A percentile compares a stretch with the other conserved stretches of the same genome.
These are phyloP conservation scores for Saturnispora zaruensis DNA, from an alignment of 805 yeast species.

Conservation along the genomic window DNA sequence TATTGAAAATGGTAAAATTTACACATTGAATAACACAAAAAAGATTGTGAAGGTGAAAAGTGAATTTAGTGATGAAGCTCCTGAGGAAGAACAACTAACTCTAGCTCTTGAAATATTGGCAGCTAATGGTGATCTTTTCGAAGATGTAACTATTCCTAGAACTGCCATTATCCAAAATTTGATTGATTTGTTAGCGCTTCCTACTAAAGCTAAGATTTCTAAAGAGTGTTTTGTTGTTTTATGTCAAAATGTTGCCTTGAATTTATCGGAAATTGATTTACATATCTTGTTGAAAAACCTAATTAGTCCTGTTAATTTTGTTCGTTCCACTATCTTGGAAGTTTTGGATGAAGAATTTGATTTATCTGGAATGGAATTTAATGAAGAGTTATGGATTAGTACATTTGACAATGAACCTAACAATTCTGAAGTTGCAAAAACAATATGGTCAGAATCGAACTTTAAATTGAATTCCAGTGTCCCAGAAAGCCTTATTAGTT, in stretches of 20 bases:
- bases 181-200: conserved; percentile 57
- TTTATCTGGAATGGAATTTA: conserved; percentile 34
- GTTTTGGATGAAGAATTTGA: conserved; percentile 78
- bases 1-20: conserved; percentile 54
- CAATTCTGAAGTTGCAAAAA: conserved; percentile 56
- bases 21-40: conserved; percentile 43
- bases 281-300: conserved; percentile 45
- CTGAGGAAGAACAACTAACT: conserved; percentile 79
- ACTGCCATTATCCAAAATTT: conserved; percentile 51
- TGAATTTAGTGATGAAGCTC: conserved; percentile 73
- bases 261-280: conserved; percentile 50
- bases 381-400: conserved; percentile 63
- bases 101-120: conserved; percentile 69
- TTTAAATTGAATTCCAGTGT: conserved; percentile 40
- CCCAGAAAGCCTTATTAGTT: conserved; percentile 39
- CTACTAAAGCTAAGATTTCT: conserved; percentile 71
- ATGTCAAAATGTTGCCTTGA: conserved; percentile 66
- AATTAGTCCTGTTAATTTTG: conserved; percentile 58
- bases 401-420: conserved; percentile 62
- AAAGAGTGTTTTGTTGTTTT: conserved; percentile 76
- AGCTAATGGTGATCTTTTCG: conserved; percentile 60
- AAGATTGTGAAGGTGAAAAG: conserved; percentile 42
- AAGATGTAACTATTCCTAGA: conserved; percentile 62
- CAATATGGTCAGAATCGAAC: conserved; percentile 77
- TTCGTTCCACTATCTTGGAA: conserved; percentile 73